phyloP scores from a whole-genome alignment of 106 monocot genomes.

The Posidonia australis region DNA sequence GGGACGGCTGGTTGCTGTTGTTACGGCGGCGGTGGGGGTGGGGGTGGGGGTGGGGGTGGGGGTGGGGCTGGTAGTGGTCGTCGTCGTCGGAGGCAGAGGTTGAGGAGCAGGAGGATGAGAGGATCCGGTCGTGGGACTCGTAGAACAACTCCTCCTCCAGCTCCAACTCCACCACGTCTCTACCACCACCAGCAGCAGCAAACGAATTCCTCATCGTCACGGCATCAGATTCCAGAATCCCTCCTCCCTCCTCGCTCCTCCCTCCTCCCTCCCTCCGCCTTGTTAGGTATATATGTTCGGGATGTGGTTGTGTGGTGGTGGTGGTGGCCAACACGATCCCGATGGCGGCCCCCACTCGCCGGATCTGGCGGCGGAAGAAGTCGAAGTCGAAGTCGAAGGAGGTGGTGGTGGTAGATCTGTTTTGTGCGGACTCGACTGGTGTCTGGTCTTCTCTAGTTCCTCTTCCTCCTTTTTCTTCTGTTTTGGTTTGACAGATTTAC shows the following conservation, averaged over 20 bases:
- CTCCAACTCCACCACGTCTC: conserved; percentile 6
- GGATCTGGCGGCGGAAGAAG: not conserved
- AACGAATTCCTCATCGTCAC: not conserved
- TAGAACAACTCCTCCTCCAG: conserved; percentile 57
- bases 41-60: conserved; percentile 44
- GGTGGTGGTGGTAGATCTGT: not conserved
- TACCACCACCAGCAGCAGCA: not conserved
- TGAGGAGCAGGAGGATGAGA: conserved; percentile 90
- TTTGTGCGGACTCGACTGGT: not conserved
- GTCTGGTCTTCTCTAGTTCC: no score
- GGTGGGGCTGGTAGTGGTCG: conserved; percentile 41
- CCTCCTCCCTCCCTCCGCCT: not conserved
- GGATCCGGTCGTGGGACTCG: conserved; percentile 73
- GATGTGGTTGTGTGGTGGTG: no score
- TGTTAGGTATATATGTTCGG: not conserved
- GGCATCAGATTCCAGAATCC: not conserved
- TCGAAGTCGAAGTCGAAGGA: not conserved
- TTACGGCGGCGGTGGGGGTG: conserved; percentile 30
- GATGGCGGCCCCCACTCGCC: not conserved
- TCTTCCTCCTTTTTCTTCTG: no score
- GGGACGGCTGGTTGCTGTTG: conserved; percentile 3
- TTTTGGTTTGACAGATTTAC: no score
- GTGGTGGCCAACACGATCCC: no score
- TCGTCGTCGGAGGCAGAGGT: conserved; percentile 32
- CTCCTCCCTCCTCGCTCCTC: not conserved